Conservation (phyloP, 2,329 filamentous ascomycete species). For the Apiospora hydei region DNA sequence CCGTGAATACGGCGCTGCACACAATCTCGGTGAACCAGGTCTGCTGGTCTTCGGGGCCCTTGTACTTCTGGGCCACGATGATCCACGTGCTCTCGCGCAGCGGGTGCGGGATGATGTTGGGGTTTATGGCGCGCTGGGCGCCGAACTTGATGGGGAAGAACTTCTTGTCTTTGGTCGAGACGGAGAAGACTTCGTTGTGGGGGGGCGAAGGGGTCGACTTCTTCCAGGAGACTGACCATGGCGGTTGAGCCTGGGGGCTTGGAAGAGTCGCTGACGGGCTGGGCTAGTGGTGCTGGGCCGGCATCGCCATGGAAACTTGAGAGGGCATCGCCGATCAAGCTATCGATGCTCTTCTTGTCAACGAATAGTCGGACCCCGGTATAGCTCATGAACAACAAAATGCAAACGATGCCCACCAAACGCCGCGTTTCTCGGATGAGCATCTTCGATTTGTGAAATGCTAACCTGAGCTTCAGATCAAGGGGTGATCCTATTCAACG, state of each 20-base stretch:
- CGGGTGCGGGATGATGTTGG: slow-evolving; percentile 66
- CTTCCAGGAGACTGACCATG: neutral
- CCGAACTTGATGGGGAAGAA: slow-evolving; percentile 60
- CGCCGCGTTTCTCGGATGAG: slow-evolving; percentile 43
- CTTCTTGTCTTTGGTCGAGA: slow-evolving; percentile 51
- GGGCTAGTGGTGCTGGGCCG: neutral
- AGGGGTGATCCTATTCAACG: neutral
- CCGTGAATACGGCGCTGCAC: slow-evolving; percentile 56
- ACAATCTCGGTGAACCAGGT: slow-evolving; percentile 52
- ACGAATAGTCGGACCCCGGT: slow-evolving; percentile 27
- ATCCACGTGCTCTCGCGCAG: slow-evolving; percentile 54
- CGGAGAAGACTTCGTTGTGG: slow-evolving; percentile 53
- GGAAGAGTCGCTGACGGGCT: neutral
- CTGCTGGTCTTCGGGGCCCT: slow-evolving; percentile 36
- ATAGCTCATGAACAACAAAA: slow-evolving; percentile 41
- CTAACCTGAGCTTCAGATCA: neutral
- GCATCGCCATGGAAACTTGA: neutral
- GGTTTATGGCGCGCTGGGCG: slow-evolving; percentile 53
- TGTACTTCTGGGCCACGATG: slow-evolving; percentile 56
- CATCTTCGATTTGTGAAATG: slow-evolving; percentile 35
- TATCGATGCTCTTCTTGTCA: neutral
- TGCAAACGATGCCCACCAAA: slow-evolving; percentile 40
- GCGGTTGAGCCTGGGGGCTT: neutral
- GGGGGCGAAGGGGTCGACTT: slow-evolving; percentile 24
- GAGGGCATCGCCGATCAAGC: neutral